Base-by-base conservation (phyloP, 257 asterid species). In the Solanum arcanum region DNA sequence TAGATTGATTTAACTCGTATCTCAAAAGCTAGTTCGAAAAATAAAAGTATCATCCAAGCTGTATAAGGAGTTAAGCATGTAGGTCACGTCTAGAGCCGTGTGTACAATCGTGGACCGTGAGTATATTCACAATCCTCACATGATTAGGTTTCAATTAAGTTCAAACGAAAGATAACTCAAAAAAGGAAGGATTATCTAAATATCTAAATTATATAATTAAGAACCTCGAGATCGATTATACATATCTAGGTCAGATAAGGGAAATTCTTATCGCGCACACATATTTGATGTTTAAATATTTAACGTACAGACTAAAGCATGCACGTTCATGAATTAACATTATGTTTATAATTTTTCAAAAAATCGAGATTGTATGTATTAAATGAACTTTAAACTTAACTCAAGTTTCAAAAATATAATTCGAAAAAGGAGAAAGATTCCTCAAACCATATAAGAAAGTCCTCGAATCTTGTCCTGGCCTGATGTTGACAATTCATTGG, bases 341-440 rank as follows among this genome's bases (percentile, higher is more conserved):
- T 60, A 60, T 60, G n/a, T 60, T 59, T 2, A 4, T 9, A 60
- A 21, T 21, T 21, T 10, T 0, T 60, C 3, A 1, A 1, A 23
- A 1, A 60, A 7, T 11, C 7, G 0, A 10, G 1, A 10, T 0
- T 1, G 1, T 23, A 9, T 20, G 0, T 7, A 20, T 18, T 56
- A 56, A 56, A 56, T 56, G 5, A 0, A 2, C 10, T 52, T 52
- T 52, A 3, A 0, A 52, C 62, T 16, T 52, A 52, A 52, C 25
- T 0, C 12, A 20, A 5, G 0, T 18, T n/a, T 1, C 64, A 15
- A 56, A 56, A 56, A 56, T 56, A 56, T 7, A 7, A 10, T 18
- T 56, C 12, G 62, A 56, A 56, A 56, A 56, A 7, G 12, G 25
- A 56, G 64, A 20, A 52, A 56, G 25, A 56, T 56, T 20, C 11